Evolutionary conservation across 805 yeast genomes (phyloP), one percentile per base, ranked within the genome.

Genomic region (Kodamaea neixiangensis): DNA sequence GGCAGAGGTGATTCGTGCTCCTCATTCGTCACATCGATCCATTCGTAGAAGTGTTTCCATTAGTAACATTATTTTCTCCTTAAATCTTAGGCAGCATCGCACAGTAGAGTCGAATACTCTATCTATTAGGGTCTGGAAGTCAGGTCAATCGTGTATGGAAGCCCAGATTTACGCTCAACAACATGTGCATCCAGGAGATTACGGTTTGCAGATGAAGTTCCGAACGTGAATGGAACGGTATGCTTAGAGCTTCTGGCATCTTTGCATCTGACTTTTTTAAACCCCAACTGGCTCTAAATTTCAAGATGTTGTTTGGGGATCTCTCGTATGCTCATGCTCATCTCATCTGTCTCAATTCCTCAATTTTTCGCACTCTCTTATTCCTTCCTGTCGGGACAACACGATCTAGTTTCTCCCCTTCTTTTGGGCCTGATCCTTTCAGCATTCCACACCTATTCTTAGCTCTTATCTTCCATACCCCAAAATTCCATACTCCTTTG

Each of bases 61-160:
- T 38, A 20, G 20, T 38, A 38, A 18, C 21, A 38, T 38, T 18
- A 18, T 38, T 18, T 18, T 38, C 21, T 18, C 42, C 22, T 38
- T 38, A 38, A 38, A 38, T 38, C 42, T 38, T 38, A 38, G 42
- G 42, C 42, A 38, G 42, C 21, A 38, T 20, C 42, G 19, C 21
- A 38, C 42, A 38, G 31, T 25, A 25, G 31, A 25, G 31, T 25
- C 31, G 31, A 25, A 25, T 25, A 25, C 31, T 25, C 31, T 25
- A 25, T 25, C 31, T 25, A 10, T 13, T 37, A 17, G 41, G 41
- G 41, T 37, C 17, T 17, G 21, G 41, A 37, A 37, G 41, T 14
- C 41, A 11, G 11, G 31, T 25, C 7, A 25, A 25, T 25, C 31
- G 31, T 25, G 41, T 37, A 37, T 37, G 41, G 41, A 37, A 37